A percentile compares a stretch with the other conserved stretches of the same genome.
Evolutionary conservation across 2,329 filamentous ascomycete genomes (phyloP).

Genomic region (Cercospora citrullina): DNA sequence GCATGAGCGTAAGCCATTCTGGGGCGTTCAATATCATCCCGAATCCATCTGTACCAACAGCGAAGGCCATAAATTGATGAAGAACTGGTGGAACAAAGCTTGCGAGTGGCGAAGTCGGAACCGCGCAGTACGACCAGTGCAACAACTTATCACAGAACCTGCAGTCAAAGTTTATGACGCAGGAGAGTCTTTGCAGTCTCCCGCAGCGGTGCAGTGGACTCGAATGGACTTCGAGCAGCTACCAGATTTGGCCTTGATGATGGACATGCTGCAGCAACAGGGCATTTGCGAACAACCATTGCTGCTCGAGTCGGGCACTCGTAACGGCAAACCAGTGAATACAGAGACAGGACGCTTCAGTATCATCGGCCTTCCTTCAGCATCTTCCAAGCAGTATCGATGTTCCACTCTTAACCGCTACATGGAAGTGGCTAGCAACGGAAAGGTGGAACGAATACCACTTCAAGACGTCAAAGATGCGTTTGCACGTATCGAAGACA

Average conservation of each 20-base stretch:
- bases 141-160: not conserved
- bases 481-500: constrained; percentile 44
- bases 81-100: constrained; percentile 73
- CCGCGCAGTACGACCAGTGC: not conserved
- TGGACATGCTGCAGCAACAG: constrained; percentile 38
- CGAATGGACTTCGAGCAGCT: not conserved
- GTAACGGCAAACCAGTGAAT: constrained; percentile 43
- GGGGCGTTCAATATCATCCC: constrained; percentile 87
- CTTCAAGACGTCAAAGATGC: constrained; percentile 35
- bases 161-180: not conserved
- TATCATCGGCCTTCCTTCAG: constrained; percentile 68
- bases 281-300: constrained; percentile 42
- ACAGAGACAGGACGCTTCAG: constrained; percentile 64
- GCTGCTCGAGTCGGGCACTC: constrained; percentile 51
- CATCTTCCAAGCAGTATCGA: constrained; percentile 25
- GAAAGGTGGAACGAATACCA: constrained; percentile 1
- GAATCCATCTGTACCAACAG: constrained; percentile 82
- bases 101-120: constrained; percentile 27
- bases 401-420: constrained; percentile 26
- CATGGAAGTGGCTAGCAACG: constrained; percentile 22
- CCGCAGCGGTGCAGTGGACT: not conserved
- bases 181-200: not conserved
- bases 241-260: constrained; percentile 40
- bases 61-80: constrained; percentile 63
- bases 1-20: constrained; percentile 70